Percentiles rank a stretch among this genome's conserved stretches.
Conservation (phyloP, 2,329 filamentous ascomycete genomes). For the Myriosclerotinia scirpicola region DNA sequence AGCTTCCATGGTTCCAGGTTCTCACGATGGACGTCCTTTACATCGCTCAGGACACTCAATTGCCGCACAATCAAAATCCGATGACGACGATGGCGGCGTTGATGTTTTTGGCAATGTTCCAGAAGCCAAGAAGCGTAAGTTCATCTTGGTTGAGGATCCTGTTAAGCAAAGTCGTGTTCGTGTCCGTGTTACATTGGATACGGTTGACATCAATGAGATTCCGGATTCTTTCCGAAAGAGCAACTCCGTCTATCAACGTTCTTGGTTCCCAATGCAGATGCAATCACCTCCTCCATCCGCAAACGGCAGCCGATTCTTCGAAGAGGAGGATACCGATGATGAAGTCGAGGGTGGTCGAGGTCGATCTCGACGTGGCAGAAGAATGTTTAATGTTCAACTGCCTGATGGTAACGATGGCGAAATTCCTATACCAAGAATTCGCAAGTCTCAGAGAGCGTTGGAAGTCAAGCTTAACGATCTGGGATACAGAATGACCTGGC, state of each 20-base stretch:
- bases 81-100: slow-evolving; percentile 56
- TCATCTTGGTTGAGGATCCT: slow-evolving; percentile 90
- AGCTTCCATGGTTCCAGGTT: slow-evolving; percentile 60
- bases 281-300: slow-evolving; percentile 77
- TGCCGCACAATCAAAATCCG: slow-evolving; percentile 37
- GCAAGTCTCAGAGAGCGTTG: slow-evolving; percentile 67
- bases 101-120: slow-evolving; percentile 85
- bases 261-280: slow-evolving; percentile 93
- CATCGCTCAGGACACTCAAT: slow-evolving; percentile 45
- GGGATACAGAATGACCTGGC: slow-evolving; percentile 94
- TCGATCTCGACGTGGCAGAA: slow-evolving; percentile 44
- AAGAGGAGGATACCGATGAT: slow-evolving; percentile 64
- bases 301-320: slow-evolving; percentile 72
- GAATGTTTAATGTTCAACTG: slow-evolving; percentile 62
- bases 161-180: slow-evolving; percentile 78
- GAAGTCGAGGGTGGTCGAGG: slow-evolving; percentile 43
- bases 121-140: slow-evolving; percentile 89
- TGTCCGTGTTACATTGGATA: slow-evolving; percentile 89
- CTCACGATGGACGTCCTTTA: slow-evolving; percentile 51
- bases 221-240: slow-evolving; percentile 91
- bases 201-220: slow-evolving; percentile 92
- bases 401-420: slow-evolving; percentile 71
- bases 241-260: slow-evolving; percentile 86
- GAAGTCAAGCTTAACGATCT: slow-evolving; percentile 92
- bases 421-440: slow-evolving; percentile 73